Percentiles rank a stretch among this genome's conserved stretches.
Conservation (phyloP, 176 grass and related monocot genomes). For the Oryza officinalis region DNA sequence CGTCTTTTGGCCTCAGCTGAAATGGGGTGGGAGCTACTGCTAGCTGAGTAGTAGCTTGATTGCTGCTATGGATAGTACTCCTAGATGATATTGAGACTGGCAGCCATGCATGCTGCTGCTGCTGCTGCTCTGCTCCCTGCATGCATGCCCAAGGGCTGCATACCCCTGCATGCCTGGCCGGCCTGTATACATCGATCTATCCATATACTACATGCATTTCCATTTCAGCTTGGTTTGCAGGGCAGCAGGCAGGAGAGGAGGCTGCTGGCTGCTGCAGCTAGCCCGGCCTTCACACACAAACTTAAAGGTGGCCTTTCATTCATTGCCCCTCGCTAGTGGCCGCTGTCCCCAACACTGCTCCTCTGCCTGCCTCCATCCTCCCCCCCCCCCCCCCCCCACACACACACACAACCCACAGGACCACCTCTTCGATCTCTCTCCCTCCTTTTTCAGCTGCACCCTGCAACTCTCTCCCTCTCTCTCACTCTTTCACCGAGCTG, state of each 20-base stretch:
- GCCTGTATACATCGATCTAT: background rate
- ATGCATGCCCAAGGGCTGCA: background rate
- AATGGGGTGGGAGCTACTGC: background rate
- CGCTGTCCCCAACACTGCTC: background rate
- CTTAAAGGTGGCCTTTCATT: conserved; percentile 21
- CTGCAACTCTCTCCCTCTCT: background rate
- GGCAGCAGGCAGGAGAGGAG: background rate
- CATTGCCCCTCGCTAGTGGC: conserved; percentile 32
- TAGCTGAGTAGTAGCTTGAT: background rate
- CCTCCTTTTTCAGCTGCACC: conserved; percentile 21
- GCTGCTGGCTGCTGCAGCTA: background rate
- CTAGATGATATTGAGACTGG: conserved; percentile 8
- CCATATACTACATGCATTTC: conserved; percentile 31
- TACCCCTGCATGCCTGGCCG: background rate
- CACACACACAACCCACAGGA: conserved; percentile 19
- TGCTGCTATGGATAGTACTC: background rate
- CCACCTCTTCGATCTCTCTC: conserved; percentile 3
- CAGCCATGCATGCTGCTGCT: background rate
- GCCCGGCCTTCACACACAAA: background rate
- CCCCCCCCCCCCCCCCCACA: background rate
- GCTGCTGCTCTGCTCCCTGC: background rate
- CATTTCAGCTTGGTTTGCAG: conserved; percentile 33
- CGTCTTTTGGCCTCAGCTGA: background rate
- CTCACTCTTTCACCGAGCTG: background rate
- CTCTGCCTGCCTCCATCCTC: conserved; percentile 8